Evolutionary conservation across 2,329 filamentous ascomycete genomes (phyloP).

Genomic region (Aspergillus pseudotamarii): DNA sequence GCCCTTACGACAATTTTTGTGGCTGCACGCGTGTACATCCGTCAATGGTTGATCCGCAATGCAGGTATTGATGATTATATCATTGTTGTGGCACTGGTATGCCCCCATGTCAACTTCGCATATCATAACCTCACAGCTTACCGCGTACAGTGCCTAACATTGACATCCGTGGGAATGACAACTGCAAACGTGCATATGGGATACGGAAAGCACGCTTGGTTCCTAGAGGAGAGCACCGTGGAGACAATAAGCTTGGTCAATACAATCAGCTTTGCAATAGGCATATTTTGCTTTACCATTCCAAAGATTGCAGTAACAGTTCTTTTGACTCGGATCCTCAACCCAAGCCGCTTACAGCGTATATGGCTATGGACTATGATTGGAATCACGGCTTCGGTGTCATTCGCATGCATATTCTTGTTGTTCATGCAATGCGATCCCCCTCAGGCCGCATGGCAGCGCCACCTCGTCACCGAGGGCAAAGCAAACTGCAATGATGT

Average conservation of each 20-base stretch:
- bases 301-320: constrained; percentile 34
- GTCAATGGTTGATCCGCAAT: constrained; percentile 33
- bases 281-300: constrained; percentile 32
- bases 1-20: constrained; percentile 36
- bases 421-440: constrained; percentile 50
- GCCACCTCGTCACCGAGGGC: constrained; percentile 26
- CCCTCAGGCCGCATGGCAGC: constrained; percentile 43
- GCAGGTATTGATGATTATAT: constrained; percentile 44
- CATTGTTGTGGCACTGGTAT: constrained; percentile 38
- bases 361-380: constrained; percentile 32
- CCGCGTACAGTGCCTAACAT: constrained; percentile 13
- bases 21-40: constrained; percentile 37
- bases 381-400: constrained; percentile 30
- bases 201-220: constrained; percentile 44
- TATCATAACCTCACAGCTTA: not conserved
- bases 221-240: constrained; percentile 34
- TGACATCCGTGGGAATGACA: constrained; percentile 28
- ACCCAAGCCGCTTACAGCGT: constrained; percentile 24
- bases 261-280: constrained; percentile 30
- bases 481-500: constrained; percentile 40
- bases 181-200: constrained; percentile 41
- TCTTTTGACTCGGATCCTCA: constrained; percentile 32
- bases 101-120: not conserved
- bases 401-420: constrained; percentile 43
- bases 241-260: constrained; percentile 29